Evolutionary conservation across 2,329 filamentous ascomycete species (phyloP).

Genomic region (Cladosporium austrohemisphaericum): DNA sequence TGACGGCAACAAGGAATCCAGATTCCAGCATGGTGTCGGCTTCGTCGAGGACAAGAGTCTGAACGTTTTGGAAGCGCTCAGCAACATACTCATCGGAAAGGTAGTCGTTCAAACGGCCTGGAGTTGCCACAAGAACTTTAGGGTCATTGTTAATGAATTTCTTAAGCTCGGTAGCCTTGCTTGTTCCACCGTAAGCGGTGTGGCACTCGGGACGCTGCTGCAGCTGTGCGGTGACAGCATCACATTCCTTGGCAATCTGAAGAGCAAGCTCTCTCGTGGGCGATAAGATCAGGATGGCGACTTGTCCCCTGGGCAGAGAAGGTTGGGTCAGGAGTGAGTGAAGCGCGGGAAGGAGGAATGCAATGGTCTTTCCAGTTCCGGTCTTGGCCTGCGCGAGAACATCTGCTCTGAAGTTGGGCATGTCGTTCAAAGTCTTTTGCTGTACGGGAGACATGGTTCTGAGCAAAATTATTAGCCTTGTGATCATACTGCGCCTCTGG

Average conservation of each 20-base stretch:
- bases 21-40: constrained; percentile 77
- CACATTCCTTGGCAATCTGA: constrained; percentile 65
- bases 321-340: constrained; percentile 77
- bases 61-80: constrained; percentile 43
- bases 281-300: constrained; percentile 78
- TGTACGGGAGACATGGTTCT: constrained; percentile 53
- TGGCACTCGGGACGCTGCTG: constrained; percentile 71
- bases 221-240: constrained; percentile 85
- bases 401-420: constrained; percentile 48
- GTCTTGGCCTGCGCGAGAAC: constrained; percentile 64
- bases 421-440: constrained; percentile 49
- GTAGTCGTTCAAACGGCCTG: constrained; percentile 81
- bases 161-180: constrained; percentile 74
- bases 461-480: not conserved
- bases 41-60: constrained; percentile 56
- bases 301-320: constrained; percentile 72
- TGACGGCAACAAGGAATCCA: constrained; percentile 53
- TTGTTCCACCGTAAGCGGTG: constrained; percentile 64
- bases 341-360: constrained; percentile 85
- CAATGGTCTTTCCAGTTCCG: constrained; percentile 95
- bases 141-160: constrained; percentile 70
- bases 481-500: not conserved
- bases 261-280: constrained; percentile 67
- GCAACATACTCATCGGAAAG: constrained; percentile 61
- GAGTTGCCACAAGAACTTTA: constrained; percentile 81